A percentile compares a stretch with the other conserved stretches of the same genome.
phyloP scores from a whole-genome alignment of 2,329 filamentous ascomycete species.

The Aspergillus thermomutatus region DNA sequence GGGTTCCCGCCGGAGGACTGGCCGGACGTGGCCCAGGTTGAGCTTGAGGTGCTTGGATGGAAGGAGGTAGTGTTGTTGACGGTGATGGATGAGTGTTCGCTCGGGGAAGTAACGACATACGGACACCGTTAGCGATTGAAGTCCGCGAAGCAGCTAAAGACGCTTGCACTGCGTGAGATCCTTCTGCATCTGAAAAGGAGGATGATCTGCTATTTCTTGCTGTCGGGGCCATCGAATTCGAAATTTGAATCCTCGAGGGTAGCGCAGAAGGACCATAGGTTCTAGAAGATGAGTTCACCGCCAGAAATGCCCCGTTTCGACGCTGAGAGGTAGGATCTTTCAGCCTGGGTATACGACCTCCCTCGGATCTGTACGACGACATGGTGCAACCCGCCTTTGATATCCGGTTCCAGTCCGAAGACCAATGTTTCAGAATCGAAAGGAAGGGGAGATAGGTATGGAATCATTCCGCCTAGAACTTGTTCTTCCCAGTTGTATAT shows the following conservation, averaged over 20 bases:
- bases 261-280: constrained; percentile 15
- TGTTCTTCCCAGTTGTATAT: neutral
- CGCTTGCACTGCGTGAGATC: constrained; percentile 16
- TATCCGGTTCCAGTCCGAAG: constrained; percentile 25
- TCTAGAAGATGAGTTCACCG: constrained; percentile 18
- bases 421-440: constrained; percentile 23
- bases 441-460: constrained; percentile 18
- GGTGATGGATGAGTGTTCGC: constrained; percentile 22
- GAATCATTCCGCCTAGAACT: constrained; percentile 30
- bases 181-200: constrained; percentile 29
- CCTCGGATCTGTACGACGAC: constrained; percentile 34
- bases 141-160: constrained; percentile 17
- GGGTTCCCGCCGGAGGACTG: constrained; percentile 6
- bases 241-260: constrained; percentile 26
- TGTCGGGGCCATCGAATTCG: constrained; percentile 20
- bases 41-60: constrained; percentile 1
- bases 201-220: constrained; percentile 23
- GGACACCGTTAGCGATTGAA: constrained; percentile 21
- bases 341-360: constrained; percentile 28
- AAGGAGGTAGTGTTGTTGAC: constrained; percentile 5
- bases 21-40: constrained; percentile 3
- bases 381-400: constrained; percentile 30
- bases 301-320: constrained; percentile 23
- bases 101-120: constrained; percentile 29
- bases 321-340: constrained; percentile 22